Base-by-base conservation (phyloP, 352 stramenopile genomes). In the Saprolegnia parasitica region DNA sequence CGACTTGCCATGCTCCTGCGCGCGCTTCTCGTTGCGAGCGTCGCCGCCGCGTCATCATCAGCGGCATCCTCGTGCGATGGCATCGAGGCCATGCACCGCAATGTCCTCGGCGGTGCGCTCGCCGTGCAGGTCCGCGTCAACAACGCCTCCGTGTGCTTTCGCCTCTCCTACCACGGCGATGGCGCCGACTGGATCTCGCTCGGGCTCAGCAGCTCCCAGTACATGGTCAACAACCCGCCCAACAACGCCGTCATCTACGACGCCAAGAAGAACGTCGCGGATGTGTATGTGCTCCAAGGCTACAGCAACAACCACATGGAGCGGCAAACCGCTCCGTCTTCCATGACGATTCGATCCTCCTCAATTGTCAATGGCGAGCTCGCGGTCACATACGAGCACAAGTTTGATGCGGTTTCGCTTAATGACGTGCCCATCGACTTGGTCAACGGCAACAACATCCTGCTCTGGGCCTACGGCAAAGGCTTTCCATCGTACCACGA, bases 151-250 rank as follows among this genome's bases (percentile, higher is more conserved):
- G 39, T 15, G 15, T 46, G 39, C 39, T 46, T 46, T 15, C 39
- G 39, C 39, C 39, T 46, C 39, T 16, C 39, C 8, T 46, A 46
- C 39, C 8, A 8, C 8, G 39, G 39, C 39, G 15, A 8, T 15
- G 39, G 39, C 39, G 39, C 45, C 39, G 49, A 66, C 16, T 66
- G 58, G 58, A 26, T 49, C 15, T 21, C 58, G 21, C 58, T 66
- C 15, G 47, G 32, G 58, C 39, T 66, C 37, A 26, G 32, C 5
- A 20, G 18, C 20, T 66, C 58, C 6, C 6, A 35, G 32, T 54
- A 55, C 58, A 66, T 66, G 58, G 29, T 66, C 58, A 66, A 66
- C 45, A 39, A 37, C 10, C 58, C 58, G 10, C 47, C 47, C 20
- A 55, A 55, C 35, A 66, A 66, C 11, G 32, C 35, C 37, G 45